Percentiles rank a stretch among this genome's conserved stretches.
Conservation (phyloP, 2,329 filamentous ascomycete genomes). For the Hypoxylon sp. region DNA sequence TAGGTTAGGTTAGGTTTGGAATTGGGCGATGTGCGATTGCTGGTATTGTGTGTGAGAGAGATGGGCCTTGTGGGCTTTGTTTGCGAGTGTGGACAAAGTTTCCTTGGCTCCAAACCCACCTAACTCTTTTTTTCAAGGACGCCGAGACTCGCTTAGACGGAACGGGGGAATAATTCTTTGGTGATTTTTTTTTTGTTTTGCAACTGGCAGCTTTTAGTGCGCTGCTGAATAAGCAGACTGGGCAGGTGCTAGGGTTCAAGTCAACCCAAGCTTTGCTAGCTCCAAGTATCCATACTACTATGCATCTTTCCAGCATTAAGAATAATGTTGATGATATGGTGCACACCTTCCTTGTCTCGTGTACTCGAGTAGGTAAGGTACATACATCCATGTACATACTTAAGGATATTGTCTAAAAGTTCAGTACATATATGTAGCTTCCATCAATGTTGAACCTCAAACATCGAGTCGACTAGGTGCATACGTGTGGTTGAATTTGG, state of each 20-base stretch:
- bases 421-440: background rate
- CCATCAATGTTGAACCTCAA: background rate
- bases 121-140: conserved; percentile 33
- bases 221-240: conserved; percentile 36
- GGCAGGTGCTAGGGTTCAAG: conserved; percentile 36
- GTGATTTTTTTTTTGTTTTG: conserved; percentile 27
- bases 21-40: conserved; percentile 24
- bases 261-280: conserved; percentile 10
- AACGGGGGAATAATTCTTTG: conserved; percentile 40
- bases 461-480: conserved; percentile 2
- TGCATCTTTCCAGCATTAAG: background rate
- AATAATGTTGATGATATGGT: no score
- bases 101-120: conserved; percentile 30
- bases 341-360: background rate
- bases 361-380: background rate
- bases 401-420: no score
- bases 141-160: conserved; percentile 46
- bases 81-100: conserved; percentile 35
- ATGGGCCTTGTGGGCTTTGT: conserved; percentile 28
- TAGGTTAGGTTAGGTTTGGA: conserved; percentile 31
- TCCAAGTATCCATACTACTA: conserved; percentile 1
- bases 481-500: background rate
- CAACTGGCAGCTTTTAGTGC: conserved; percentile 44
- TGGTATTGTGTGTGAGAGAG: conserved; percentile 25
- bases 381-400: conserved; percentile 3